Conservation (phyloP, 2,329 filamentous ascomycete species). For the Monilinia polystroma region DNA sequence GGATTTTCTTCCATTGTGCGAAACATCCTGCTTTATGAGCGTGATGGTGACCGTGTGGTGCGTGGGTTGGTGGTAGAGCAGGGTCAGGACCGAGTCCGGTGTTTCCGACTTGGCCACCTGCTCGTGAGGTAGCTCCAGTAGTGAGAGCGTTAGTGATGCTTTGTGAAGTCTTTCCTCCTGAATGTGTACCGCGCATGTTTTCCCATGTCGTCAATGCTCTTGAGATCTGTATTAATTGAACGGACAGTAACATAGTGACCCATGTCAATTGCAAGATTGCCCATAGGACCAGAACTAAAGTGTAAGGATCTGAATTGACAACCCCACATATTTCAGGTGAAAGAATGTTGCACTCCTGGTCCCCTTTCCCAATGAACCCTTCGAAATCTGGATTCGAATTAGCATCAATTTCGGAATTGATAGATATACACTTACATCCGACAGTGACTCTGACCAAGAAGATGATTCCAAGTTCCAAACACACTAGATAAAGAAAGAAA, state of each 20-base stretch:
- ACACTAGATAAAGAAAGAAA: conserved; percentile 87
- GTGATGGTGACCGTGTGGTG: conserved; percentile 44
- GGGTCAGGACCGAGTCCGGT: conserved; percentile 65
- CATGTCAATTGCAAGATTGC: conserved; percentile 81
- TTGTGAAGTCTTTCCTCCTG: conserved; percentile 52
- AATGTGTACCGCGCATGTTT: conserved; percentile 80
- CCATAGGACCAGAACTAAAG: conserved; percentile 78
- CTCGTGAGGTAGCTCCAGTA: conserved; percentile 62
- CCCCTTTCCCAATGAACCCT: conserved; percentile 53
- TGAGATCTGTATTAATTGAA: conserved; percentile 89
- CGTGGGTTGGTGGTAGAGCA: conserved; percentile 45
- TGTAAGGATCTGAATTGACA: conserved; percentile 80
- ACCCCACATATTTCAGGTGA: conserved; percentile 72
- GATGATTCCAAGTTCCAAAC: conserved; percentile 71
- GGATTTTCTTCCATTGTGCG: conserved; percentile 75
- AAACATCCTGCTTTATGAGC: conserved; percentile 63
- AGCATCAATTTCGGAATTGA: conserved; percentile 27
- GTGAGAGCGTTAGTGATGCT: conserved; percentile 73
- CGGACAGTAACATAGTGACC: conserved; percentile 95
- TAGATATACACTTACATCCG: conserved; percentile 56
- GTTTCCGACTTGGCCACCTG: conserved; percentile 68
- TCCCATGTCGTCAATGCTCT: conserved; percentile 95
- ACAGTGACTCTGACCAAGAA: conserved; percentile 70
- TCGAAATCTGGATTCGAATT: conserved; percentile 57
- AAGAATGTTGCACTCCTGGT: conserved; percentile 69